A percentile compares a stretch with the other conserved stretches of the same genome.
phyloP scores from a whole-genome alignment of 2,329 filamentous ascomycete species.

The Acrocalymma vagum region DNA sequence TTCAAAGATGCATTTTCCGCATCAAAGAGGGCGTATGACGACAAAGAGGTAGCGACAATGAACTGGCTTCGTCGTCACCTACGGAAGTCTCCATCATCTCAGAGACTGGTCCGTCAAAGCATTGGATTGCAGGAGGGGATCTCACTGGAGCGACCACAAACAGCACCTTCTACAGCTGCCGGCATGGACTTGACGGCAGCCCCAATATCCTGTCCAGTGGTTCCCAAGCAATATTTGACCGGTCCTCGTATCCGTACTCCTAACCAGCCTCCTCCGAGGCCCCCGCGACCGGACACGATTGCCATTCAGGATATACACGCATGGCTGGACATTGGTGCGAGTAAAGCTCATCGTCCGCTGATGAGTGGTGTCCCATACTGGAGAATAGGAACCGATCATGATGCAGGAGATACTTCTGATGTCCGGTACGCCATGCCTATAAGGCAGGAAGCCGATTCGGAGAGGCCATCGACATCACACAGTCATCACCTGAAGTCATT shows the following conservation, averaged over 20 bases:
- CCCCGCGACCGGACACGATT: constrained; percentile 32
- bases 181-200: background rate
- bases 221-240: constrained; percentile 16
- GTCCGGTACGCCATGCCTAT: constrained; percentile 41
- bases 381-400: constrained; percentile 24
- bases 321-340: constrained; percentile 42
- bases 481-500: constrained; percentile 32
- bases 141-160: constrained; percentile 30
- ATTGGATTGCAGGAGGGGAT: constrained; percentile 9
- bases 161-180: constrained; percentile 27
- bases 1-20: constrained; percentile 20
- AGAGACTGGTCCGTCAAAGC: constrained; percentile 9
- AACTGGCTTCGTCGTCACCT: constrained; percentile 37
- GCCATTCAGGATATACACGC: constrained; percentile 38
- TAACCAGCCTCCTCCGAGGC: constrained; percentile 26
- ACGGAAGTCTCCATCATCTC: constrained; percentile 26
- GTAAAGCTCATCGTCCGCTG: constrained; percentile 32
- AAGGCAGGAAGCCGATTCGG: constrained; percentile 11
- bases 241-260: constrained; percentile 13
- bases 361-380: constrained; percentile 46
- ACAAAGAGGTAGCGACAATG: constrained; percentile 26
- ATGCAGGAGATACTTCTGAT: constrained; percentile 12
- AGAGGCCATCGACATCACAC: constrained; percentile 23
- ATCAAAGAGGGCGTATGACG: constrained; percentile 5
- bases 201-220: constrained; percentile 9